Evolutionary conservation across 164 flowering plant genomes (phyloP), one percentile per base, ranked within the genome.

Genomic region (grape (Vitis vinifera)): DNA sequence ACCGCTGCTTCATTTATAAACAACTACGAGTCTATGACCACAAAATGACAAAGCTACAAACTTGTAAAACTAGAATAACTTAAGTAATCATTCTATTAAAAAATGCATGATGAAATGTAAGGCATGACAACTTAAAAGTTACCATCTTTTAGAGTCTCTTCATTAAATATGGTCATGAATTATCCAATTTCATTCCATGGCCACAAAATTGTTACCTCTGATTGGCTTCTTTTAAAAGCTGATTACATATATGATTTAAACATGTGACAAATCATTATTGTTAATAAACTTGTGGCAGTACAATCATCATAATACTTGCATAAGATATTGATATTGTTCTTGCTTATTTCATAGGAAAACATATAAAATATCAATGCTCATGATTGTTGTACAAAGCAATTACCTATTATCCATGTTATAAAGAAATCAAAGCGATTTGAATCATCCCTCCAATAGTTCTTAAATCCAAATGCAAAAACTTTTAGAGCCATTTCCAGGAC

Each of bases 361-460:
- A 3, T 17, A 16, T 29, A 58, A 37, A 56, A 8, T 6, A 65
- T n/a, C 27, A 59, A 48, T 19, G 8, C 4, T 0, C 11, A n/a
- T 2, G n/a, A 65, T 9, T 37, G 70, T 1, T 69, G 17, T 56
- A 13, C 30, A 59, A 30, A 63, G 60, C 15, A 62, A 37, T 84
- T 82, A 92, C 99, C 97, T 78, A 95, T 95, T 49, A 93, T 80
- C 96, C 87, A 90, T 5, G 99, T 93, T 75, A 95, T 70, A 10
- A 93, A 44, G 71, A 93, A 95, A 82, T 95, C 99, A 79, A 95
- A 95, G 55, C 89, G 94, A 80, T 95, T 95, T 80, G 85, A 94
- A 19, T 98, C 96, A 70, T 92, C 97, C 76, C 80, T 89, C 99
- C 99, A 92, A 77, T 90, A 95, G 73, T 90, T 95, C 62, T 68